These are phyloP conservation scores for Hymenochaete sp. DNA, from an alignment of 1,284 basidiomycete genomes.

Conservation along the genomic window DNA sequence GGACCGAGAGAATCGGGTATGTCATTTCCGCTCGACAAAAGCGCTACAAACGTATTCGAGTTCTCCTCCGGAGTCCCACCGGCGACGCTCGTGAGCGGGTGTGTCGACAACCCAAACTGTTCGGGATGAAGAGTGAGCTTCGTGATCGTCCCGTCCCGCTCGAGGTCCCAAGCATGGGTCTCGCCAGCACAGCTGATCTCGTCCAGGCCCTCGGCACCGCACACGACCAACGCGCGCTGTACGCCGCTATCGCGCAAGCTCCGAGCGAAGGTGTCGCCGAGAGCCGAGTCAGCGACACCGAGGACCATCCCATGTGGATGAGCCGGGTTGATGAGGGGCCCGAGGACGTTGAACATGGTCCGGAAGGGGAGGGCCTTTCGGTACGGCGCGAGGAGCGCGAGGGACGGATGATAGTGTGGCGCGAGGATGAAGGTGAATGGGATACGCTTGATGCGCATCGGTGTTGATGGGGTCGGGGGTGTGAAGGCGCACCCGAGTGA, in stretches of 20 bases:
- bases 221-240: slow-evolving; percentile 84
- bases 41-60: slow-evolving; percentile 49
- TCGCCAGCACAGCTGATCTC: slow-evolving; percentile 91
- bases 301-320: slow-evolving; percentile 81
- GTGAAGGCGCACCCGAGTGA: slow-evolving; percentile 78
- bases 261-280: slow-evolving; percentile 82
- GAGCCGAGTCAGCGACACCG: slow-evolving; percentile 78
- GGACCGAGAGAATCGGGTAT: slow-evolving; percentile 47
- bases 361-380: slow-evolving; percentile 88
- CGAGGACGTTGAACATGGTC: slow-evolving; percentile 95
- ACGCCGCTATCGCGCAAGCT: slow-evolving; percentile 57
- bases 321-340: slow-evolving; percentile 92
- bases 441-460: slow-evolving; percentile 47
- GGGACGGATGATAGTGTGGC: slow-evolving; percentile 85
- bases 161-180: slow-evolving; percentile 68
- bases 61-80: slow-evolving; percentile 72
- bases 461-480: slow-evolving; percentile 49
- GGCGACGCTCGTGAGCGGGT: slow-evolving; percentile 63
- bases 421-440: slow-evolving; percentile 94
- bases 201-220: slow-evolving; percentile 86
- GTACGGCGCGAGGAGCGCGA: slow-evolving; percentile 79
- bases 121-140: slow-evolving; percentile 45
- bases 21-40: slow-evolving; percentile 47
- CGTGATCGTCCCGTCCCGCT: slow-evolving; percentile 42
- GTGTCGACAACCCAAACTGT: slow-evolving; percentile 65